These are phyloP conservation scores for Cenococcum geophilum DNA, from an alignment of 495 filamentous ascomycete genomes.

Conservation along the genomic window DNA sequence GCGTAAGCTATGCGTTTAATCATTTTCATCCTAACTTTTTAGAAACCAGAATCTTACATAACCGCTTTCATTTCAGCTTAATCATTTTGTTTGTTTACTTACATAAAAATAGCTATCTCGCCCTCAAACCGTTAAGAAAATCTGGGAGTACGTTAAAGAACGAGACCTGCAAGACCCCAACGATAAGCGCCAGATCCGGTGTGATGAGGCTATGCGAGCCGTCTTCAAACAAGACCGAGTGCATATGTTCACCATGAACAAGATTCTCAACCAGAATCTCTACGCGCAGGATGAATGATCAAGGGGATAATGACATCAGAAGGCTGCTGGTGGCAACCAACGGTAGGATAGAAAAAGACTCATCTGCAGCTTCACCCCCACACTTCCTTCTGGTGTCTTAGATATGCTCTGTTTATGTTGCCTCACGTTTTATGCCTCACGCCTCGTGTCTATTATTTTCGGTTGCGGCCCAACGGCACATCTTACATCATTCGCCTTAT, in stretches of 20 bases:
- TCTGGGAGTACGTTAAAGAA: conserved; percentile 90
- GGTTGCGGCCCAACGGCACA: neutral
- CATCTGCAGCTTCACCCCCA: too few relatives aligned
- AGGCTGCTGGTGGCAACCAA: neutral
- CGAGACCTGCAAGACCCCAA: conserved; percentile 81
- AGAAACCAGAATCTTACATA: neutral
- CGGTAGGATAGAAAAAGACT: neutral
- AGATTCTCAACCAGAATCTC: conserved; percentile 62
- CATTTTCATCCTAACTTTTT: neutral
- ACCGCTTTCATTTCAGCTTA: neutral
- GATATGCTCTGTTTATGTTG: neutral
- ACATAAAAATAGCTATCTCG: conserved; percentile 63
- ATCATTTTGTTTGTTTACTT: neutral
- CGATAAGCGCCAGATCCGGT: conserved; percentile 86
- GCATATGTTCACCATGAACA: conserved; percentile 99
- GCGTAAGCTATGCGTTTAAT: conserved; percentile 35
- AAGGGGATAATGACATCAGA: neutral
- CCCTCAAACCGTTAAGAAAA: conserved; percentile 88
- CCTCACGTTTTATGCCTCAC: neutral
- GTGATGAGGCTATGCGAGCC: conserved; percentile 80
- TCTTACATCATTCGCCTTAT: neutral
- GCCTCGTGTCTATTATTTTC: neutral
- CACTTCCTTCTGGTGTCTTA: neutral
- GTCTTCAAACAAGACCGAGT: conserved; percentile 88
- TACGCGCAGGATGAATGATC: conserved; percentile 56